A percentile compares a stretch with the other conserved stretches of the same genome.
These are phyloP conservation scores for Microsporum ferrugineum DNA, from an alignment of 2,329 filamentous ascomycete species.

Conservation along the genomic window DNA sequence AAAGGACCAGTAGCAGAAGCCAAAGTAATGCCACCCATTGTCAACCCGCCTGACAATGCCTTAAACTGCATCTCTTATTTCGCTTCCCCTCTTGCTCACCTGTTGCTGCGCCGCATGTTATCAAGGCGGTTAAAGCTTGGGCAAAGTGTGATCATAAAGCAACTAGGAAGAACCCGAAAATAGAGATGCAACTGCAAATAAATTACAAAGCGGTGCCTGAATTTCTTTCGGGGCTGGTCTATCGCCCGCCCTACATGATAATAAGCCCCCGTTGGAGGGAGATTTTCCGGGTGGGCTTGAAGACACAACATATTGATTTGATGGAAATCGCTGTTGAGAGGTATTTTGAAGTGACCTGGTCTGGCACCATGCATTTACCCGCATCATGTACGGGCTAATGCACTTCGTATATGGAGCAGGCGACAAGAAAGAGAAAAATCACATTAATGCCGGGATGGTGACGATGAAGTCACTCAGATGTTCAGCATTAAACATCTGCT, in stretches of 20 bases:
- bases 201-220: background rate
- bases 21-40: background rate
- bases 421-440: background rate
- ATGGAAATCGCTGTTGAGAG: background rate
- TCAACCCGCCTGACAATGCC: background rate
- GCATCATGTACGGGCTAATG: background rate
- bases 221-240: background rate
- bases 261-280: background rate
- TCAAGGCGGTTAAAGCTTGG: background rate
- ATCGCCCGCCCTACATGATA: background rate
- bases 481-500: no score
- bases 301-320: background rate
- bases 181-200: background rate
- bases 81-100: background rate
- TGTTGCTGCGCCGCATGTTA: background rate
- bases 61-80: background rate
- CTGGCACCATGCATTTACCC: background rate
- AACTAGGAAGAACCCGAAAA: background rate
- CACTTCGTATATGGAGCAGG: background rate
- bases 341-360: background rate
- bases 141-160: background rate
- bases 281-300: background rate
- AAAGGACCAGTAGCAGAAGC: background rate
- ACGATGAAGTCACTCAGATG: background rate
- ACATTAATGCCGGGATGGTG: background rate